Evolutionary conservation across 1,284 basidiomycete species (phyloP).

Genomic region (Pseudozyma sp.): DNA sequence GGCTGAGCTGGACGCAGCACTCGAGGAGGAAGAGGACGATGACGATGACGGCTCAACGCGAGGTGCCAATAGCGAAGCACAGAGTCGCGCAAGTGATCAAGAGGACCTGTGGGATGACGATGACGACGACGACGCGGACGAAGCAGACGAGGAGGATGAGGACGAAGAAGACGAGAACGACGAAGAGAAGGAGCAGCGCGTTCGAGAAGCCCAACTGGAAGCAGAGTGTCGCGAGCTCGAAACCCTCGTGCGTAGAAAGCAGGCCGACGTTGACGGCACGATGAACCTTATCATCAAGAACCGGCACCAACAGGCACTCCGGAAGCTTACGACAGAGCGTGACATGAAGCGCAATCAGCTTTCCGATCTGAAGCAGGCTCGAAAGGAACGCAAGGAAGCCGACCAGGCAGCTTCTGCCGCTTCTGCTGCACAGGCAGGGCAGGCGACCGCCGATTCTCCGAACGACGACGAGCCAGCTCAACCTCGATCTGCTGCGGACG

Average conservation of each 20-base stretch:
- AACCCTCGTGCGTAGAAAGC: conserved; percentile 61
- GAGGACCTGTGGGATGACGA: conserved; percentile 65
- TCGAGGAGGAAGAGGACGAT: conserved; percentile 71
- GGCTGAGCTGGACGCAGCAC: conserved; percentile 71
- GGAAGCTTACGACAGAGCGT: conserved; percentile 61
- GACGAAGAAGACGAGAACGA: conserved; percentile 71
- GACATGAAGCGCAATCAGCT: conserved; percentile 66
- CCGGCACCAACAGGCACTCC: conserved; percentile 63
- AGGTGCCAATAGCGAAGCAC: conserved; percentile 65
- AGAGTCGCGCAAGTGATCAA: conserved; percentile 56
- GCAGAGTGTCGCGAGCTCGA: conserved; percentile 67
- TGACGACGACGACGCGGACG: conserved; percentile 73
- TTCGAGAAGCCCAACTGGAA: conserved; percentile 66
- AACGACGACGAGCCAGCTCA: conserved; percentile 37
- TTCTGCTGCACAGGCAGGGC: conserved; percentile 40
- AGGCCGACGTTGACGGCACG: conserved; percentile 63
- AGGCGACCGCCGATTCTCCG: conserved; percentile 27
- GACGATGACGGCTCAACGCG: conserved; percentile 72
- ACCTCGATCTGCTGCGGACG: conserved; percentile 45
- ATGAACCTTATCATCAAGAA: conserved; percentile 66
- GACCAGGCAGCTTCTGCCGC: conserved; percentile 31
- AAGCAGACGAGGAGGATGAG: conserved; percentile 83
- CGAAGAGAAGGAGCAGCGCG: conserved; percentile 62
- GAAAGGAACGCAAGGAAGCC: conserved; percentile 59
- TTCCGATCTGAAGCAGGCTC: conserved; percentile 57